A percentile compares a stretch with the other conserved stretches of the same genome.
phyloP scores from a whole-genome alignment of 2,329 filamentous ascomycete species.

The Mariannaea elegans region DNA sequence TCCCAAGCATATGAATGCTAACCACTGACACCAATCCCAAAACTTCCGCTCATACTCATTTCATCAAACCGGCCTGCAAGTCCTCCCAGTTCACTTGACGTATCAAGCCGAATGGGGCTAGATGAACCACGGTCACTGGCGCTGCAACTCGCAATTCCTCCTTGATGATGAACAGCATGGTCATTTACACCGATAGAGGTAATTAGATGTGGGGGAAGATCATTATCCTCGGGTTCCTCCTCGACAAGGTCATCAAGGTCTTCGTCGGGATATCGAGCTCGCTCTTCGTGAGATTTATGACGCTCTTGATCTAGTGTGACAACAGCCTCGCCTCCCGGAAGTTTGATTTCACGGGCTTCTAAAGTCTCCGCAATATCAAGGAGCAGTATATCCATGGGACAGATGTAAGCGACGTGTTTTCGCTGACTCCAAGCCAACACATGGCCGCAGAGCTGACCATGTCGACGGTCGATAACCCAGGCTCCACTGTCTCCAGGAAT shows the following conservation, averaged over 20 bases:
- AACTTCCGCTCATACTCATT: conserved; percentile 43
- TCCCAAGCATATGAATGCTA: conserved; percentile 10
- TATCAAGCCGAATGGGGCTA: conserved; percentile 41
- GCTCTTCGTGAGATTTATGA: conserved; percentile 17
- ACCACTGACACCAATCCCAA: conserved; percentile 43
- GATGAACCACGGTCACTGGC: conserved; percentile 35
- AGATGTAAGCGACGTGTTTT: conserved; percentile 88
- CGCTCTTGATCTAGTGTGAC: conserved; percentile 40
- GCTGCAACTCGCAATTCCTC: conserved; percentile 25
- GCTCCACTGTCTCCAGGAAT: conserved; percentile 92
- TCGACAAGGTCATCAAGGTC: conserved; percentile 43
- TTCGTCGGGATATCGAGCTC: conserved; percentile 23
- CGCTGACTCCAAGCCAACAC: conserved; percentile 87
- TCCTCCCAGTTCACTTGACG: conserved; percentile 38
- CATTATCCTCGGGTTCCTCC: conserved; percentile 33
- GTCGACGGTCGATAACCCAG: conserved; percentile 85
- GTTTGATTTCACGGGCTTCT: conserved; percentile 72
- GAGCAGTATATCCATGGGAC: conserved; percentile 91
- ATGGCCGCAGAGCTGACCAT: conserved; percentile 87
- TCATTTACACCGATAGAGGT: conserved; percentile 21
- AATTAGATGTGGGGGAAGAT: conserved; percentile 26
- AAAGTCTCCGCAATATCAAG: conserved; percentile 85
- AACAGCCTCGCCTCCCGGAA: conserved; percentile 69
- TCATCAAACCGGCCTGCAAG: conserved; percentile 45
- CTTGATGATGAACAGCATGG: conserved; percentile 3